Evolutionary conservation across 345 rosid species (phyloP), one percentile per base, ranked within the genome.

Genomic region (Orychophragmus violaceus): DNA sequence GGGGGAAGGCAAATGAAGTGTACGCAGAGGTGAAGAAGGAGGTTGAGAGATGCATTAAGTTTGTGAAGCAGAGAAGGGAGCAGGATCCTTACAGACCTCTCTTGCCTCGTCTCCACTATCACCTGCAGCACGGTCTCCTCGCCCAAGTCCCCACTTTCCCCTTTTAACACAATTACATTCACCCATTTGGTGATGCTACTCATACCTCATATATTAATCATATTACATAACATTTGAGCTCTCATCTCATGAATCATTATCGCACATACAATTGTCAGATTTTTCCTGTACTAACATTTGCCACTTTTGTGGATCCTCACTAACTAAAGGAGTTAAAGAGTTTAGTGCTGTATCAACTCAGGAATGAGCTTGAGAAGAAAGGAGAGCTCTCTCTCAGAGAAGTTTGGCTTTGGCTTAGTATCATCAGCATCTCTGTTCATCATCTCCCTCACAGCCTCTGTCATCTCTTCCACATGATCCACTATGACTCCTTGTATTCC

Each of bases 301-400:
- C 19, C 23, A 48, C 59, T 24, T 59, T 59, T 56, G 22, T 17
- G 64, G 63, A 33, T 51, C 28, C 17, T 13, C 14, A 10, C 48
- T 68, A 66, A 66, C 48, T 68, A 66, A 39, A 41, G 6, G 36
- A 24, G 27, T 19, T 59, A 23, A 28, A 14, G 9, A 42, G 53
- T 19, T 74, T 66, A 86, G n/a, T 74, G 84, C 45, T 86, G 89
- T 79, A 92, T 83, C 82, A 93, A 72, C 66, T 88, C 81, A 25
- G 96, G 92, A 51, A 94, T 90, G 59, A 94, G 91, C 84, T 88
- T 88, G 76, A 90, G 75, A 50, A 94, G 86, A 78, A 93, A 94
- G 3, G 91, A 80, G 45, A 93, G 80, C 81, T 90, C 97, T 41
- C 69, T 78, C 66, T 85, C 74, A 6, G 95, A 82, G 71, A 90